Percentiles rank a stretch among this genome's conserved stretches.
phyloP scores from a whole-genome alignment of 2,329 filamentous ascomycete species.

The Aspergillus sp. region DNA sequence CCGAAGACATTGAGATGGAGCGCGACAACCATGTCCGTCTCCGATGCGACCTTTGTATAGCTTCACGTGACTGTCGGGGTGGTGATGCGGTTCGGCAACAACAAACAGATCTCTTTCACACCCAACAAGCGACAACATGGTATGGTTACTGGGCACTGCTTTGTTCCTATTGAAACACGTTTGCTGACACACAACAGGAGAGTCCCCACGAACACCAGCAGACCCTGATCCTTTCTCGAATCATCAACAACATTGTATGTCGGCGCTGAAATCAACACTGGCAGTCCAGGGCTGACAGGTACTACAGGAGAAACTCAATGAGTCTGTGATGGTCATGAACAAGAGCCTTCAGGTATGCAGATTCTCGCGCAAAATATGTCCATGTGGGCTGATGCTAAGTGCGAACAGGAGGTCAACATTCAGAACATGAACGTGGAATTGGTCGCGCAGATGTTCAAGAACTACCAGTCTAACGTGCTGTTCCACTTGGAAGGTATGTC shows the following conservation, averaged over 20 bases:
- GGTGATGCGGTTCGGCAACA: slow-evolving; percentile 6
- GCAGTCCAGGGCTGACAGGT: slow-evolving; percentile 5
- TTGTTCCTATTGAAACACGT: too few species aligned
- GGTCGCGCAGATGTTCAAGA: slow-evolving; percentile 99
- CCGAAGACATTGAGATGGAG: too few species aligned
- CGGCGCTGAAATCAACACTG: not conserved
- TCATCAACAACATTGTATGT: slow-evolving; percentile 94
- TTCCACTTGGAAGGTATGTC: slow-evolving; percentile 87
- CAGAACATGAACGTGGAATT: slow-evolving; percentile 99
- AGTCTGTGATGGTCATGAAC: slow-evolving; percentile 87
- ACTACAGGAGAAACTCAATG: slow-evolving; percentile 87
- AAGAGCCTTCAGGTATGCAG: slow-evolving; percentile 69
- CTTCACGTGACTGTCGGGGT: slow-evolving; percentile 7
- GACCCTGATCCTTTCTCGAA: slow-evolving; percentile 82
- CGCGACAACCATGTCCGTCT: too few species aligned
- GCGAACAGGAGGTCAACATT: slow-evolving; percentile 80
- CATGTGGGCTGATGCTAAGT: not conserved
- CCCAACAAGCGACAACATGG: slow-evolving; percentile 8
- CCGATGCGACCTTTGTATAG: slow-evolving; percentile 4
- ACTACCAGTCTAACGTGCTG: slow-evolving; percentile 95
- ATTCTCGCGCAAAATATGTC: not conserved
- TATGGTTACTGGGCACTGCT: not conserved
- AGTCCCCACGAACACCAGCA: slow-evolving; percentile 98
- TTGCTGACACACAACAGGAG: slow-evolving; percentile 50
- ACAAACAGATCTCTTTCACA: slow-evolving; percentile 5